Base-by-base conservation (phyloP, 345 rosid genomes). In the Gossypium raimondii region DNA sequence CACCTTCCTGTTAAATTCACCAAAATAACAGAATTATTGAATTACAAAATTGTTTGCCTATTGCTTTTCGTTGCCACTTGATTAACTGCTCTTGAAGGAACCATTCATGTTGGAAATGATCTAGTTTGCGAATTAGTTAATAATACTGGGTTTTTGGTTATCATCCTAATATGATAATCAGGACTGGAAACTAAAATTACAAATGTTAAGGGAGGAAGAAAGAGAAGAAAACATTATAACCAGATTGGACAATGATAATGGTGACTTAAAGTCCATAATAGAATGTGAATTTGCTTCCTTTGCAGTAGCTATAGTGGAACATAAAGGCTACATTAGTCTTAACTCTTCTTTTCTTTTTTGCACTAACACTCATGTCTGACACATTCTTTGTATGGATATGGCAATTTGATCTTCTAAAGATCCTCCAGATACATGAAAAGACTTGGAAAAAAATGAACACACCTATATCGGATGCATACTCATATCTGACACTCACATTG, bases 1-100 rank as follows among this genome's bases (percentile, higher is more conserved):
- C 43, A 48, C 7, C 55, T 68, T 43, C 66, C 63, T 79, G 75
- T 44, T 22, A 61, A 71, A 62, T 73, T 9, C 17, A 61, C n/a
- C 77, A 14, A 65, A 18, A 75, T 34, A 53, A 20, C 22, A 44
- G 9, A 58, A 43, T 10, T n/a, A 43, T 51, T 59, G 20, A 3
- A 34, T n/a, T 34, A 18, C 12, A 29, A 47, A 20, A 66, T 44
- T 9, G 16, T 45, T 67, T 48, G 72, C 57, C 13, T 25, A 59
- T 59, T 25, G 11, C 22, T 45, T 45, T 59, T 43, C 12, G 9
- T 43, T 72, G 20, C 24, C 12, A 1, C 43, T 20, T 13, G 53
- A 72, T 41, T 41, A 48, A 24, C 57, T 67, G 56, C 56, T 25
- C 41, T 47, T 44, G 53, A 52, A 43, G 4, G 45, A 67, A 22